Percentiles rank a stretch among this genome's conserved stretches.
Conservation (phyloP, 2,329 filamentous ascomycete genomes). For the Neofusicoccum ribis region DNA sequence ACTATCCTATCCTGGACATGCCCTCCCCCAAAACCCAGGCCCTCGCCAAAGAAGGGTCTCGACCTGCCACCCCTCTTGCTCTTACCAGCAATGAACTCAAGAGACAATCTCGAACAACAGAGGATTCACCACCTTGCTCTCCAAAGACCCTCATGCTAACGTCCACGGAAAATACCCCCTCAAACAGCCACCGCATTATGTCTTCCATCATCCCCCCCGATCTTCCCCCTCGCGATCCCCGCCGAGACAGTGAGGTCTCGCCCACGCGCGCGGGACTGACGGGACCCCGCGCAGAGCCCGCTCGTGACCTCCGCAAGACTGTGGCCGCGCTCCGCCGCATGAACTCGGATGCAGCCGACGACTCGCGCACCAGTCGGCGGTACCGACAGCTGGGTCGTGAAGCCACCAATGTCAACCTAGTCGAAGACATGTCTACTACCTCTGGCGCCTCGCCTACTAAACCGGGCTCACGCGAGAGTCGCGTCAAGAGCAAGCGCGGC, state of each 20-base stretch:
- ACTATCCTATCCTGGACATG: neutral
- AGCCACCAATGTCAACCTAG: neutral
- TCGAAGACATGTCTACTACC: neutral
- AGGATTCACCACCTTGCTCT: slow-evolving; percentile 35
- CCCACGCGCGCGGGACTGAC: slow-evolving; percentile 11
- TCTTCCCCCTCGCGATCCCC: slow-evolving; percentile 27
- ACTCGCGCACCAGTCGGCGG: slow-evolving; percentile 25
- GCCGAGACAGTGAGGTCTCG: neutral
- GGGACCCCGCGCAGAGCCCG: slow-evolving; percentile 33
- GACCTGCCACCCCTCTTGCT: neutral
- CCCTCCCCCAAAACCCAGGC: neutral
- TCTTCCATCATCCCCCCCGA: slow-evolving; percentile 25
- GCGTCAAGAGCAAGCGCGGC: neutral
- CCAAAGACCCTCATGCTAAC: slow-evolving; percentile 36
- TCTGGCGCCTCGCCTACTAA: neutral
- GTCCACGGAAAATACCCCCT: neutral
- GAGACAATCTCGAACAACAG: too few relatives aligned
- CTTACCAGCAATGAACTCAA: too few relatives aligned
- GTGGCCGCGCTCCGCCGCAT: slow-evolving; percentile 37
- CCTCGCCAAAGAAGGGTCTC: neutral
- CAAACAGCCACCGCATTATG: neutral
- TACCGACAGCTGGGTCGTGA: slow-evolving; percentile 45
- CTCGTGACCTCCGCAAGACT: slow-evolving; percentile 34
- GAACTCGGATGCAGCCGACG: slow-evolving; percentile 34
- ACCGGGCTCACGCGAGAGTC: neutral